phyloP scores from a whole-genome alignment of 805 yeast genomes.

The Yueomyces sinensis region DNA sequence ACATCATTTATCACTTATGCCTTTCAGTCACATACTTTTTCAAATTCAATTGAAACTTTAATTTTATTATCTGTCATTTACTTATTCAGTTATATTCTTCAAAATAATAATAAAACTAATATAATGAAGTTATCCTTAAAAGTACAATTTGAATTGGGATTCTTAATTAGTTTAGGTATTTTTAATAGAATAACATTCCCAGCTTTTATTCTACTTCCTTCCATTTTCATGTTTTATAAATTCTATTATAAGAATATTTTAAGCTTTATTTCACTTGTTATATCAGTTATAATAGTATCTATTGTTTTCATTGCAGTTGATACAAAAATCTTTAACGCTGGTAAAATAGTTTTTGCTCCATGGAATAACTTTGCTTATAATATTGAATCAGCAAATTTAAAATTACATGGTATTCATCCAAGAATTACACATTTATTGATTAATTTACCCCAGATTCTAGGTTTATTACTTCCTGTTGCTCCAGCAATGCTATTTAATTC shows the following conservation, averaged over 20 bases:
- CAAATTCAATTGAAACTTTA: conserved; percentile 71
- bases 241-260: conserved; percentile 28
- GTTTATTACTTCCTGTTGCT: conserved; percentile 50
- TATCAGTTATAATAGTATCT: conserved; percentile 27
- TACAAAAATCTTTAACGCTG: conserved; percentile 29
- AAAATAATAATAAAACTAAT: not conserved
- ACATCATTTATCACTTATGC: conserved; percentile 61
- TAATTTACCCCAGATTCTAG: conserved; percentile 70
- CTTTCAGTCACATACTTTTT: conserved; percentile 76
- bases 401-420: conserved; percentile 75
- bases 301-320: conserved; percentile 36
- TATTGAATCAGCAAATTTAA: conserved; percentile 40
- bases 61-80: conserved; percentile 28
- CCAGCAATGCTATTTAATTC: not conserved
- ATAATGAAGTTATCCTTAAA: no score
- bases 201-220: conserved; percentile 60
- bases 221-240: conserved; percentile 28
- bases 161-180: conserved; percentile 42
- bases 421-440: conserved; percentile 58
- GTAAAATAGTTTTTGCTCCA: conserved; percentile 35
- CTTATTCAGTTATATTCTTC: conserved; percentile 22
- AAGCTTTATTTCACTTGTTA: conserved; percentile 19
- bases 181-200: conserved; percentile 81
- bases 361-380: conserved; percentile 69
- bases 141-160: conserved; percentile 6